Evolutionary conservation across 495 filamentous ascomycete species (phyloP).

Genomic region (Tuber aestivum): DNA sequence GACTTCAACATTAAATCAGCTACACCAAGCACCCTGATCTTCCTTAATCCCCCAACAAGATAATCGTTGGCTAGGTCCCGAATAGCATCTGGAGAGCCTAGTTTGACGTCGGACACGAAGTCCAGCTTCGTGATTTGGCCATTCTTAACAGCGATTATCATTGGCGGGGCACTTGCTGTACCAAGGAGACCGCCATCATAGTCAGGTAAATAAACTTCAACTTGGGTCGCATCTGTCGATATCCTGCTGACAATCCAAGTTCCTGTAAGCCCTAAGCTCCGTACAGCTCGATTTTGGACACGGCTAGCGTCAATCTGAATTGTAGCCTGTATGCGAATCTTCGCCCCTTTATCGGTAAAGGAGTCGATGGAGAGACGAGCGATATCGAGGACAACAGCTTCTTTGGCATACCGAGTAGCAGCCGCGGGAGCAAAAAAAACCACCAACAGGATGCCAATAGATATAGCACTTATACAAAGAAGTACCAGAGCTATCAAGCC

Average conservation of each 20-base stretch:
- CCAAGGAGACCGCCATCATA: constrained; percentile 74
- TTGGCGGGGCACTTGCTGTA: constrained; percentile 63
- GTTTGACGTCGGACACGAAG: constrained; percentile 65
- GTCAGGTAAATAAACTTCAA: constrained; percentile 76
- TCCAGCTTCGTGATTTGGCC: constrained; percentile 70
- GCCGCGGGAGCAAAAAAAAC: constrained; percentile 75
- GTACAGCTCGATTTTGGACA: constrained; percentile 61
- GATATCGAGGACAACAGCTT: constrained; percentile 74
- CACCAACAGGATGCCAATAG: constrained; percentile 49
- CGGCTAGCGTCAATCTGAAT: constrained; percentile 70
- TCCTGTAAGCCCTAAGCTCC: constrained; percentile 67
- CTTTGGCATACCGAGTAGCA: constrained; percentile 74
- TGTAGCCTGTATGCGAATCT: constrained; percentile 69
- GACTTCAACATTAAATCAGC: constrained; percentile 65
- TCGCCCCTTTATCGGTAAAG: constrained; percentile 69
- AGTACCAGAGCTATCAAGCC: constrained; percentile 52
- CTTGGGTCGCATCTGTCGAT: constrained; percentile 60
- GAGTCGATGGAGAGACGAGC: constrained; percentile 75
- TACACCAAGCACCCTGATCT: constrained; percentile 62
- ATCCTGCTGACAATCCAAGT: constrained; percentile 75
- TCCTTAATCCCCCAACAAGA: constrained; percentile 66
- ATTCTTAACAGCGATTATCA: constrained; percentile 68
- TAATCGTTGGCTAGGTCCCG: constrained; percentile 80
- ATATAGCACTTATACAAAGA: constrained; percentile 49
- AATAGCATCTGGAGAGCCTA: constrained; percentile 71